Base-by-base conservation (phyloP, 2,329 filamentous ascomycete species). In the Penicillium sp. region DNA sequence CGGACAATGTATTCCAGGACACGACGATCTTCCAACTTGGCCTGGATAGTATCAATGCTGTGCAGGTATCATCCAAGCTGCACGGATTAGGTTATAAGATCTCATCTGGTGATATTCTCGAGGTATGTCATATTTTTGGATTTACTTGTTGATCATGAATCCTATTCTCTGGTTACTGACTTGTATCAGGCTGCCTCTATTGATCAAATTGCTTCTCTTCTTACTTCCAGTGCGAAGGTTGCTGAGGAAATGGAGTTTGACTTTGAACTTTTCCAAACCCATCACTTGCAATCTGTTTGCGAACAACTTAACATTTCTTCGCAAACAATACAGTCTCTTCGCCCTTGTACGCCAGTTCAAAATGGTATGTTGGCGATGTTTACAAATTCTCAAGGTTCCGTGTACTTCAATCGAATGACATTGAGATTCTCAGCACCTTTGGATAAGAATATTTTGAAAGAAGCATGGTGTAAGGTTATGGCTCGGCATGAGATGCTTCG, bases 21-120 rank as follows among this genome's bases (percentile, higher is more conserved):
- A 90, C 85, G 0, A 91, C 89, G 0, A 90, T 97, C 46, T 96
- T 93, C 65, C 86, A 88, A 55, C 82, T 96, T n/a, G 93, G 93
- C 0, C 77, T 97, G 4, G 92, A 97, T 72, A 97, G 92, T 69
- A 94, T 97, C 66, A 92, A 88, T 57, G 89, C 91, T 0, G 80
- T 84, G 16, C 91, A 96, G 66, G 79, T 96, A 10, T 89, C 91
- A 0, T 81, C 84, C 1, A 75, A 80, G 26, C 77, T 97, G 16
- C 84, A 88, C 17, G 82, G 79, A 37, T 66, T 80, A 17, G 86
- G 85, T 0, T 76, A 85, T 37, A 66, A 70, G 1, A 73, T 91
- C 0, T 84, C 85, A 1, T 86, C 89, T 0, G 82, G 85, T 1
- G 89, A 96, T 69, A 85, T 97, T 14, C 82, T 97, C 51, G 86